These are phyloP conservation scores for Cryptococcus hybrid DNA, from an alignment of 1,284 basidiomycete species.

Conservation along the genomic window DNA sequence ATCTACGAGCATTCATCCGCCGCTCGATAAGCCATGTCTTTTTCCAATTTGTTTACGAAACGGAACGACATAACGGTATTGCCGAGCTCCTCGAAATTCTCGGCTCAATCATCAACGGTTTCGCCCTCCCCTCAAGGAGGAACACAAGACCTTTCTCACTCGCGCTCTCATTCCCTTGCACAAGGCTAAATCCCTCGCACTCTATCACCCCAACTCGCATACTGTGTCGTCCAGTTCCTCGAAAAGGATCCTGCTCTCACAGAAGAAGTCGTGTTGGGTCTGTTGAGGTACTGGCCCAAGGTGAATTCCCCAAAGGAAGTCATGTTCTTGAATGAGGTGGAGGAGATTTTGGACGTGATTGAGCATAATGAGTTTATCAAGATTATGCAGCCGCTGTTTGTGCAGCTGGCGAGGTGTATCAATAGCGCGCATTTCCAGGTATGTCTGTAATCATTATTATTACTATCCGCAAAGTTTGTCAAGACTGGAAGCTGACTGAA, in stretches of 20 bases:
- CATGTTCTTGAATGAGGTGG: slow-evolving; percentile 99
- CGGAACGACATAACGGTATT: slow-evolving; percentile 98
- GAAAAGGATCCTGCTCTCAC: slow-evolving; percentile 94
- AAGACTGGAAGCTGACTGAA: background rate
- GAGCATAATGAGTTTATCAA: slow-evolving; percentile 96
- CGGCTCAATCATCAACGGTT: slow-evolving; percentile 99
- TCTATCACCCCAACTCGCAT: slow-evolving; percentile 98
- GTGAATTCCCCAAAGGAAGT: slow-evolving; percentile 99
- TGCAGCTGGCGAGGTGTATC: slow-evolving; percentile 94
- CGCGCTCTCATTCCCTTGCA: slow-evolving; percentile 95
- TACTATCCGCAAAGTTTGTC: too few relatives aligned
- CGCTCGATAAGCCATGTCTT: slow-evolving; percentile 99
- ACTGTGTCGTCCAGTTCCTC: slow-evolving; percentile 98
- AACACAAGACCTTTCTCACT: slow-evolving; percentile 98
- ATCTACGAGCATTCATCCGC: slow-evolving; percentile 96
- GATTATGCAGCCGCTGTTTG: slow-evolving; percentile 91
- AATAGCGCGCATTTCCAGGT: slow-evolving; percentile 98
- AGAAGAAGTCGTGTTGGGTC: slow-evolving; percentile 91
- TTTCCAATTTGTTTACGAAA: slow-evolving; percentile 98
- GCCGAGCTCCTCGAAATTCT: slow-evolving; percentile 98
- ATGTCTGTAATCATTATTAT: slow-evolving; percentile 4
- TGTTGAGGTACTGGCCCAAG: slow-evolving; percentile 98
- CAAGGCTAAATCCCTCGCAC: slow-evolving; percentile 94
- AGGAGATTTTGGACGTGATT: slow-evolving; percentile 98
- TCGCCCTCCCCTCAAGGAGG: slow-evolving; percentile 96